Conservation (phyloP, 1,284 basidiomycete species). For the Coniferiporia weirii region DNA sequence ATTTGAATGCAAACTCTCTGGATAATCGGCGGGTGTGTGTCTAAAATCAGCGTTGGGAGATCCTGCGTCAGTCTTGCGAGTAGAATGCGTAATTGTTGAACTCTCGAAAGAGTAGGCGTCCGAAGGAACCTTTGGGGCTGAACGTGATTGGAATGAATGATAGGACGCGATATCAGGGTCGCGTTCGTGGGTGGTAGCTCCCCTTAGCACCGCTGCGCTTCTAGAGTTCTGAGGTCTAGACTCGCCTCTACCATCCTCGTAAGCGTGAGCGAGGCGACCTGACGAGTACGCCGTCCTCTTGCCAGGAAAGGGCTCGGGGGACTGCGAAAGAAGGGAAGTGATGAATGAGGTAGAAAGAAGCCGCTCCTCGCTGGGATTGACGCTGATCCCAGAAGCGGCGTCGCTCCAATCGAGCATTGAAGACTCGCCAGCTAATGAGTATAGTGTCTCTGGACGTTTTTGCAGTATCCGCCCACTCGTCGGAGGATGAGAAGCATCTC, state of each 20-base stretch:
- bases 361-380: constrained; percentile 50
- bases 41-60: not conserved
- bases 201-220: not conserved
- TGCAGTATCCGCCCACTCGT: not conserved
- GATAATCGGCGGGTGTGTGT: not conserved
- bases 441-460: constrained; percentile 21
- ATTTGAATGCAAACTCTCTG: constrained; percentile 3
- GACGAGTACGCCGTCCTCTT: constrained; percentile 2
- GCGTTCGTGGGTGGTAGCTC: not conserved
- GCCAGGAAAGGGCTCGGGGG: constrained; percentile 15
- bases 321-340: constrained; percentile 43
- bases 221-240: not conserved
- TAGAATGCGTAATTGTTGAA: not conserved
- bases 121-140: not conserved
- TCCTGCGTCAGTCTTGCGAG: not conserved
- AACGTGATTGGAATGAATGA: not conserved
- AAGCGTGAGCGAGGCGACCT: not conserved
- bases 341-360: constrained; percentile 58
- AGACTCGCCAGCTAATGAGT: constrained; percentile 17
- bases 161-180: not conserved
- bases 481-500: constrained; percentile 1
- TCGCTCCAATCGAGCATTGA: constrained; percentile 53
- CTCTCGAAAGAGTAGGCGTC: not conserved
- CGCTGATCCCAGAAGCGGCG: constrained; percentile 51
- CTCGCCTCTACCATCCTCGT: not conserved